These are phyloP conservation scores for Bruguiera hainesii DNA, from an alignment of 441 rosid genomes.

Conservation along the genomic window DNA sequence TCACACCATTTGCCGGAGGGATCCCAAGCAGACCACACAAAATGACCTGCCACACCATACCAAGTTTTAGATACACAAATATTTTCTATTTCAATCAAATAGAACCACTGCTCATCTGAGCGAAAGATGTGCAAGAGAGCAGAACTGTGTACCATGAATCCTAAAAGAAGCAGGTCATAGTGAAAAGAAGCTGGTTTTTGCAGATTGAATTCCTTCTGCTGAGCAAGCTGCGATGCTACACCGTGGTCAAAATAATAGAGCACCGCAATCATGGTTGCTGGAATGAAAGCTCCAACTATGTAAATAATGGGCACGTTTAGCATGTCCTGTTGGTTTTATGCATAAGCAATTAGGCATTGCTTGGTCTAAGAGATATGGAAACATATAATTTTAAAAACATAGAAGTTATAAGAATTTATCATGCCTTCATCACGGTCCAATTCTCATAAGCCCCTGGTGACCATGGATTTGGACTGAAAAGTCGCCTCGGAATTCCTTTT, in stretches of 20 bases:
- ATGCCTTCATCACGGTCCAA: constrained; percentile 76
- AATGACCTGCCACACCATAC: constrained; percentile 40
- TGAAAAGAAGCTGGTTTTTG: constrained; percentile 73
- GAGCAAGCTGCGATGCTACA: constrained; percentile 81
- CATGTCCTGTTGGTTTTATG: constrained; percentile 52
- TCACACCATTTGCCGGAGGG: constrained; percentile 81
- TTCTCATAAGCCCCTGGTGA: constrained; percentile 64
- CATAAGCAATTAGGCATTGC: not conserved
- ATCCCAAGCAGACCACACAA: constrained; percentile 74
- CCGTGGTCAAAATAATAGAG: constrained; percentile 81
- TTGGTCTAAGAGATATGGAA: constrained; percentile 3
- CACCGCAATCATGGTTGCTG: constrained; percentile 81
- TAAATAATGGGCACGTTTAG: constrained; percentile 55
- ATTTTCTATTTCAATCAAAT: not conserved
- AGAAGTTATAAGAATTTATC: constrained; percentile 7
- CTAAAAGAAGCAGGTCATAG: constrained; percentile 70
- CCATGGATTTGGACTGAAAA: constrained; percentile 81
- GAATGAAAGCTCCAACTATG: constrained; percentile 74
- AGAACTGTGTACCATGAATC: constrained; percentile 50
- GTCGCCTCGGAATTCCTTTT: constrained; percentile 68
- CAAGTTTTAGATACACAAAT: constrained; percentile 1
- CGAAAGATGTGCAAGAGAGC: constrained; percentile 1
- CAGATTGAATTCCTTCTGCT: constrained; percentile 71
- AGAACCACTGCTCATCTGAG: not conserved
- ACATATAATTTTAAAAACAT: constrained; percentile 6